Evolutionary conservation across 1,139 yeast genomes (phyloP).

Genomic region (Saccharomyces hybrid): DNA sequence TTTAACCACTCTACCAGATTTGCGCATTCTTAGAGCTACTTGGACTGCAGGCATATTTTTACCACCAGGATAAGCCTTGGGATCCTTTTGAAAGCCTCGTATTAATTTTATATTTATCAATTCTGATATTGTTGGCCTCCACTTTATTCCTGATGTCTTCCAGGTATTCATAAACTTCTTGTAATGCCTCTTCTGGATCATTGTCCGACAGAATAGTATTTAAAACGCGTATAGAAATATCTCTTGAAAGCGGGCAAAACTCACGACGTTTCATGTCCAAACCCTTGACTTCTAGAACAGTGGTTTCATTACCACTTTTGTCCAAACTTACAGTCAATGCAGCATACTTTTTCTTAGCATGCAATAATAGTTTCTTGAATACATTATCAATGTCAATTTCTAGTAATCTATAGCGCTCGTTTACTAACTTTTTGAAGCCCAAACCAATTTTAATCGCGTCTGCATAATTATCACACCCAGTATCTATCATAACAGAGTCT

Average conservation of each 20-base stretch:
- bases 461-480: conserved; percentile 59
- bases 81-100: conserved; percentile 76
- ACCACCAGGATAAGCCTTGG: conserved; percentile 65
- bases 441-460: conserved; percentile 83
- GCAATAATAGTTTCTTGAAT: conserved; percentile 74
- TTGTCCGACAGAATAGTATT: conserved; percentile 62
- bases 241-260: conserved; percentile 86
- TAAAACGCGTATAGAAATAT: conserved; percentile 69
- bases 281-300: conserved; percentile 83
- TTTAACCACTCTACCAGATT: conserved; percentile 73
- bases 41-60: conserved; percentile 88
- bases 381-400: conserved; percentile 96
- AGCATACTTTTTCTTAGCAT: conserved; percentile 97
- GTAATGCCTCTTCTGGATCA: conserved; percentile 72
- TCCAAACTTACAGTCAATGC: conserved; percentile 61
- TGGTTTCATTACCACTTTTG: conserved; percentile 41
- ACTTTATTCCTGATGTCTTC: conserved; percentile 55
- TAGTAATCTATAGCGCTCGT: conserved; percentile 75
- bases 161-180: conserved; percentile 64
- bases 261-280: conserved; percentile 96
- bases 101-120: conserved; percentile 62
- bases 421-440: conserved; percentile 75
- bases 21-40: conserved; percentile 75
- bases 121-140: conserved; percentile 51
- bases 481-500: conserved; percentile 97